Evolutionary conservation across 208 protist species (phyloP).

Genomic region (Borovskyia barvae): DNA sequence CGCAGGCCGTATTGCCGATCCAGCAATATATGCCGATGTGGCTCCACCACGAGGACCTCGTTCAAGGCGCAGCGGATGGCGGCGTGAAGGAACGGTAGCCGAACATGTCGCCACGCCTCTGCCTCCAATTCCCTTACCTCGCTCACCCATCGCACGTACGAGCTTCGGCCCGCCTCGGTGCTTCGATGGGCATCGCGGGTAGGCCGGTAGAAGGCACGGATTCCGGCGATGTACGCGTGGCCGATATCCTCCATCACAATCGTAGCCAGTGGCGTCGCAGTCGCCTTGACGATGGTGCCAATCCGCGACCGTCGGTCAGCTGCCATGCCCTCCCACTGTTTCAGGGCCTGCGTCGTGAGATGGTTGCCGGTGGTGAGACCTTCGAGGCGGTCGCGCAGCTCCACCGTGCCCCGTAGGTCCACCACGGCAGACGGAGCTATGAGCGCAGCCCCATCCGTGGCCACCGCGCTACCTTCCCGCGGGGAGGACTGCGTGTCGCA

Average conservation of each 20-base stretch:
- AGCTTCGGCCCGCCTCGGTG: constrained; percentile 21
- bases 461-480: too few relatives aligned
- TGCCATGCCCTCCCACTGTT: constrained; percentile 26
- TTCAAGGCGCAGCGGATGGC: constrained; percentile 32
- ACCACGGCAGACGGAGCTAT: constrained; percentile 15
- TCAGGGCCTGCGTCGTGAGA: constrained; percentile 33
- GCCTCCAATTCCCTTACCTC: constrained; percentile 40
- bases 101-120: constrained; percentile 32
- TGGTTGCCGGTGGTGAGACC: constrained; percentile 27
- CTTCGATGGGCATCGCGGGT: constrained; percentile 30
- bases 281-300: constrained; percentile 46
- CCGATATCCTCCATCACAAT: constrained; percentile 49
- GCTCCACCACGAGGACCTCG: constrained; percentile 48
- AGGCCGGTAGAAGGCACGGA: constrained; percentile 43
- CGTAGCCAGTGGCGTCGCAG: constrained; percentile 25
- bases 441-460: neutral
- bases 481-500: too few relatives aligned
- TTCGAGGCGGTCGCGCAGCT: constrained; percentile 50
- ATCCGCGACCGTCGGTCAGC: constrained; percentile 8
- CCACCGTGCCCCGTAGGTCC: constrained; percentile 36
- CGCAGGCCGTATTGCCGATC: constrained; percentile 47
- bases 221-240: constrained; percentile 30
- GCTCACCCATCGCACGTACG: constrained; percentile 52
- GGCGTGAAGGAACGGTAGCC: constrained; percentile 28
- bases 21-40: constrained; percentile 53